phyloP scores from a whole-genome alignment of 352 stramenopile species.

The Peronospora belbahrii region DNA sequence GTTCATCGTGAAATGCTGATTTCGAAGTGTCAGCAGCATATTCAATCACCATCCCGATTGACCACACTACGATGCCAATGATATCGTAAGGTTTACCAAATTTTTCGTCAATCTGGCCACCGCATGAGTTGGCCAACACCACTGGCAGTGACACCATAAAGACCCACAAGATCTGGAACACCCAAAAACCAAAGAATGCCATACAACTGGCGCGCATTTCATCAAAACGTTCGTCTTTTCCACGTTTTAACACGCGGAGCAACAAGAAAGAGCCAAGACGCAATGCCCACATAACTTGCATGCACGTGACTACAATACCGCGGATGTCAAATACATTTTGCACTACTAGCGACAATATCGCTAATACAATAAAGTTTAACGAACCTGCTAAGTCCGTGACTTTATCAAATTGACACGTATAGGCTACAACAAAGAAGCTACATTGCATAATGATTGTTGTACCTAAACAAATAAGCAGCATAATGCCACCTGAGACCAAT shows the following conservation, averaged over 20 bases:
- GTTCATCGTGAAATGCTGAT: slow-evolving; percentile 42
- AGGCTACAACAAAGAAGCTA: slow-evolving; percentile 54
- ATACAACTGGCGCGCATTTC: slow-evolving; percentile 55
- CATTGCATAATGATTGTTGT: slow-evolving; percentile 47
- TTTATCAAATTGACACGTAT: slow-evolving; percentile 56
- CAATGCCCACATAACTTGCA: slow-evolving; percentile 50
- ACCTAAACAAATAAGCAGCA: slow-evolving; percentile 43
- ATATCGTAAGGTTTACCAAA: slow-evolving; percentile 38
- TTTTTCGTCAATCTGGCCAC: slow-evolving; percentile 8
- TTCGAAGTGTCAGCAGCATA: slow-evolving; percentile 55
- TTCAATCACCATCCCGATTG: slow-evolving; percentile 47
- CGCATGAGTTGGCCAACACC: slow-evolving; percentile 49
- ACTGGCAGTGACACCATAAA: slow-evolving; percentile 67
- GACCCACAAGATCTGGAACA: slow-evolving; percentile 80
- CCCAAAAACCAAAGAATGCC: slow-evolving; percentile 69
- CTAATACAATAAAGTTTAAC: slow-evolving; percentile 54
- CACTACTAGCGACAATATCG: slow-evolving; percentile 38
- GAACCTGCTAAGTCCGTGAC: slow-evolving; percentile 55
- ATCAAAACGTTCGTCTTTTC: slow-evolving; percentile 73
- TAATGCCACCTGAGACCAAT: slow-evolving; percentile 20
- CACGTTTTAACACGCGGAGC: slow-evolving; percentile 52
- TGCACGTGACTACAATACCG: slow-evolving; percentile 35
- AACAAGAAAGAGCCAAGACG: slow-evolving; percentile 64
- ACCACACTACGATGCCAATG: slow-evolving; percentile 43
- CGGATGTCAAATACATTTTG: slow-evolving; percentile 40